Conservation (phyloP, 805 yeast genomes). For the Wickerhamomyces subpelliculosus region DNA sequence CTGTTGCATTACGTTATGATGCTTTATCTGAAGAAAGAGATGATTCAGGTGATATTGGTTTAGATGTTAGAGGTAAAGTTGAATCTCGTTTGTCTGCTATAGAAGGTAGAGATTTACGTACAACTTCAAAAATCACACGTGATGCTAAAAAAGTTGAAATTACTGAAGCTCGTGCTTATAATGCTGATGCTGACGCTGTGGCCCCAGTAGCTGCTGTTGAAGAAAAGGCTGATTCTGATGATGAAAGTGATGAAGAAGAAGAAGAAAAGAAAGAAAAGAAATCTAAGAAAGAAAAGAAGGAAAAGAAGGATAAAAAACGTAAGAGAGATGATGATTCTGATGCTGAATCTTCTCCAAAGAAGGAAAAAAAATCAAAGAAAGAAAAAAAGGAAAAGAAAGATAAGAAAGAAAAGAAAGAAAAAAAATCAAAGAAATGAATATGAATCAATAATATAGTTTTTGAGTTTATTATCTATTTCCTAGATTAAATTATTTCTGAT, state of each 20-base stretch:
- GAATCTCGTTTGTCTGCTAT: slow-evolving; percentile 90
- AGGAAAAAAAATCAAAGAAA: slow-evolving; percentile 27
- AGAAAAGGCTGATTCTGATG: slow-evolving; percentile 31
- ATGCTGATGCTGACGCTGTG: slow-evolving; percentile 89
- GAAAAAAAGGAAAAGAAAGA: slow-evolving; percentile 28
- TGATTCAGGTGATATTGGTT: slow-evolving; percentile 90
- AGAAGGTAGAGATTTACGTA: slow-evolving; percentile 95
- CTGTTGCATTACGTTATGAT: slow-evolving; percentile 93
- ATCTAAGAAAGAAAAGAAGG: slow-evolving; percentile 26
- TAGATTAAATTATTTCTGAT: neutral
- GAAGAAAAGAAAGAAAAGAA: slow-evolving; percentile 29
- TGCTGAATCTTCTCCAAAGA: slow-evolving; percentile 21
- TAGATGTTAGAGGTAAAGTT: slow-evolving; percentile 85
- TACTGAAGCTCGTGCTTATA: slow-evolving; percentile 80
- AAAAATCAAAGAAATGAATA: slow-evolving; percentile 1
- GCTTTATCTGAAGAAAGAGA: slow-evolving; percentile 96
- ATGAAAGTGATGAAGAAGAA: slow-evolving; percentile 28
- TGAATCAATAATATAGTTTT: neutral
- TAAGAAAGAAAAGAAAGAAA: slow-evolving; percentile 15
- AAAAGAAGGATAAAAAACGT: slow-evolving; percentile 26
- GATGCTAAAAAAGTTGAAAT: slow-evolving; percentile 84
- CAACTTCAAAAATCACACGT: slow-evolving; percentile 76
- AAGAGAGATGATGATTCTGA: slow-evolving; percentile 28
- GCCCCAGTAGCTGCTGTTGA: slow-evolving; percentile 30
- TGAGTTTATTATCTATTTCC: too few species aligned